Evolutionary conservation across 352 stramenopile genomes (phyloP).

Genomic region (Phytophthora multivora): DNA sequence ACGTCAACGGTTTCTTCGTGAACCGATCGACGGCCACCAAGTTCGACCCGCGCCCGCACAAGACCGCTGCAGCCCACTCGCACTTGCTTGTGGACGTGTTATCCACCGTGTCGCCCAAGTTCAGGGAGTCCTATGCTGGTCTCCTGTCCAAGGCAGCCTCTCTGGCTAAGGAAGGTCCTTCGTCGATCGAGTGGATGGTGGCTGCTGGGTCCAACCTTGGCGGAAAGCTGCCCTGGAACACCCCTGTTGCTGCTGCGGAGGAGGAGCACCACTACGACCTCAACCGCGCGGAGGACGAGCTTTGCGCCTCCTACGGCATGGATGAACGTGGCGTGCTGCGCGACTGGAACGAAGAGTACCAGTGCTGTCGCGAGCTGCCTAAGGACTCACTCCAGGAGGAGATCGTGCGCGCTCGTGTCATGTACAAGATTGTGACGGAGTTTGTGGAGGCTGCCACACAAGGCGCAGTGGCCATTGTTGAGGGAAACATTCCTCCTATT

Average conservation of each 20-base stretch:
- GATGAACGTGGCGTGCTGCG: slow-evolving; percentile 91
- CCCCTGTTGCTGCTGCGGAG: slow-evolving; percentile 33
- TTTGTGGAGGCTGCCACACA: slow-evolving; percentile 93
- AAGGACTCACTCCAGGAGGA: slow-evolving; percentile 84
- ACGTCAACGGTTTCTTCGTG: slow-evolving; percentile 94
- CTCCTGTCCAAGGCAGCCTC: slow-evolving; percentile 82
- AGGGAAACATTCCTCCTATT: slow-evolving; percentile 95
- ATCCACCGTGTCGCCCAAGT: slow-evolving; percentile 64
- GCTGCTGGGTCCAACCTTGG: slow-evolving; percentile 75
- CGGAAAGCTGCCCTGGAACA: slow-evolving; percentile 85
- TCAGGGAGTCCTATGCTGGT: slow-evolving; percentile 70
- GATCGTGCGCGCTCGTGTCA: slow-evolving; percentile 92
- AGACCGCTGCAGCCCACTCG: slow-evolving; percentile 38
- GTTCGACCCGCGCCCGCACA: slow-evolving; percentile 85
- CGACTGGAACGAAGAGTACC: slow-evolving; percentile 98
- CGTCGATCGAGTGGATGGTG: slow-evolving; percentile 89
- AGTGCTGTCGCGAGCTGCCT: slow-evolving; percentile 89
- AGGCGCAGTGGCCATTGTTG: slow-evolving; percentile 92
- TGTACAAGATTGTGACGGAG: slow-evolving; percentile 95
- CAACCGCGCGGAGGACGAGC: slow-evolving; percentile 90
- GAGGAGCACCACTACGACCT: slow-evolving; percentile 76
- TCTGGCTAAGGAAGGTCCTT: slow-evolving; percentile 74
- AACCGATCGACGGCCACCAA: slow-evolving; percentile 81
- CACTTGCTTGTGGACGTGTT: slow-evolving; percentile 89
- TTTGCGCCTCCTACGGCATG: slow-evolving; percentile 90